Conservation (phyloP, 2,329 filamentous ascomycete genomes). For the Acrodontium crateriforme region DNA sequence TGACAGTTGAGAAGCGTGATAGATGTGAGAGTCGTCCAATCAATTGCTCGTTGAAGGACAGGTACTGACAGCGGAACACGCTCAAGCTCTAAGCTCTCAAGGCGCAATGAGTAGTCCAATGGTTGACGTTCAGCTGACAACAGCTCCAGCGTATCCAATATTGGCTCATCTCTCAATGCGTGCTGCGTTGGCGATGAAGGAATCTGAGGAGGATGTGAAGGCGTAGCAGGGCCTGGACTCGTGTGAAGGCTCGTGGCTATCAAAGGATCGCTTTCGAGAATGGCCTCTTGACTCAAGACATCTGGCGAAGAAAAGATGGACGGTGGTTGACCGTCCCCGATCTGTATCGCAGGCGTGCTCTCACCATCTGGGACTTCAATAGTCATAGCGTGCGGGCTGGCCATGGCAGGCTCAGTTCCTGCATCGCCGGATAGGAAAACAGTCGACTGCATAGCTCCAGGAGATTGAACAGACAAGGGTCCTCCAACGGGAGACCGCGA, state of each 20-base stretch:
- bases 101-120: slow-evolving; percentile 44
- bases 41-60: slow-evolving; percentile 55
- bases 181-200: background rate
- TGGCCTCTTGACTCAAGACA: too few relatives aligned
- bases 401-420: background rate
- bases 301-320: background rate
- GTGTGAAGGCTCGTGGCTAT: background rate
- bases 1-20: slow-evolving; percentile 62
- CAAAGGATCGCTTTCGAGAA: background rate
- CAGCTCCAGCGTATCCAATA: too few relatives aligned
- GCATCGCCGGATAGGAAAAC: too few relatives aligned
- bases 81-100: slow-evolving; percentile 65
- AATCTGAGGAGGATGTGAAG: background rate
- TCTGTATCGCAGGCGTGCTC: background rate
- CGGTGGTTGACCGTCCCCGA: background rate
- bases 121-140: background rate
- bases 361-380: background rate
- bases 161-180: background rate
- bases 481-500: too few relatives aligned
- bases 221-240: background rate
- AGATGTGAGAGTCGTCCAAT: slow-evolving; percentile 59
- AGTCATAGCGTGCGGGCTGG: background rate
- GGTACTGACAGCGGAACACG: slow-evolving; percentile 58
- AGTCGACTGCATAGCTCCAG: background rate
- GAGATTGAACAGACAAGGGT: too few relatives aligned